Conservation (phyloP, 768 basidiomycete species). For the Trametes maxima region DNA sequence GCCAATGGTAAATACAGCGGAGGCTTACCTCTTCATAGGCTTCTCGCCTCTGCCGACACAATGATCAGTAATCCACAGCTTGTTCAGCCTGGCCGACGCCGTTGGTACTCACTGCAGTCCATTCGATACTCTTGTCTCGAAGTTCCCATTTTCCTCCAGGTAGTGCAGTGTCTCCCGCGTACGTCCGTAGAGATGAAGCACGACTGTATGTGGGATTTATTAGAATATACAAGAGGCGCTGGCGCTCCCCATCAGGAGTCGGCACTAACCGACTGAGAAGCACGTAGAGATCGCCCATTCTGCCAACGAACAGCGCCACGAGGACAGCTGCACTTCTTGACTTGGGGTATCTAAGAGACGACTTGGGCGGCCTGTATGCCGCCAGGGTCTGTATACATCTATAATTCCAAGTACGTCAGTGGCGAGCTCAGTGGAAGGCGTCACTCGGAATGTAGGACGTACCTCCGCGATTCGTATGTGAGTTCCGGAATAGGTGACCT, state of each 20-base stretch:
- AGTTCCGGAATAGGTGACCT: conserved; percentile 49
- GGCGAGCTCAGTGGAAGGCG: not conserved
- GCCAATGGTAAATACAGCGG: not conserved
- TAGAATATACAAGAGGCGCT: not conserved
- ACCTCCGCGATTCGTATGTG: conserved; percentile 44
- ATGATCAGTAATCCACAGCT: not conserved
- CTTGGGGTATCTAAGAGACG: conserved; percentile 47
- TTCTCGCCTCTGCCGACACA: conserved; percentile 65
- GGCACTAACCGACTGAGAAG: conserved; percentile 71
- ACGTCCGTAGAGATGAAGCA: conserved; percentile 69
- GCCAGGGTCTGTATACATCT: conserved; percentile 64
- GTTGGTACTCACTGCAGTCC: conserved; percentile 65
- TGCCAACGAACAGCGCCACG: conserved; percentile 83
- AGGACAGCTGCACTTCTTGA: conserved; percentile 73
- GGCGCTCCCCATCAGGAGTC: not conserved
- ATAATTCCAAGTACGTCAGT: not conserved
- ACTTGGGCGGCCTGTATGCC: conserved; percentile 47
- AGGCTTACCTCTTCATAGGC: conserved; percentile 82
- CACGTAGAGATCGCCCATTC: conserved; percentile 83
- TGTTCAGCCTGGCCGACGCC: not conserved
- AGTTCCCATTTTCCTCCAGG: conserved; percentile 84
- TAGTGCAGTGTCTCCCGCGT: conserved; percentile 86
- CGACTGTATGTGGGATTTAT: conserved; percentile 48
- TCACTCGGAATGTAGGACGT: not conserved
- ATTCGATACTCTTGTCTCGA: conserved; percentile 68